Evolutionary conservation across 306 rosid genomes (phyloP).

Genomic region (Hippophae tibetana): DNA sequence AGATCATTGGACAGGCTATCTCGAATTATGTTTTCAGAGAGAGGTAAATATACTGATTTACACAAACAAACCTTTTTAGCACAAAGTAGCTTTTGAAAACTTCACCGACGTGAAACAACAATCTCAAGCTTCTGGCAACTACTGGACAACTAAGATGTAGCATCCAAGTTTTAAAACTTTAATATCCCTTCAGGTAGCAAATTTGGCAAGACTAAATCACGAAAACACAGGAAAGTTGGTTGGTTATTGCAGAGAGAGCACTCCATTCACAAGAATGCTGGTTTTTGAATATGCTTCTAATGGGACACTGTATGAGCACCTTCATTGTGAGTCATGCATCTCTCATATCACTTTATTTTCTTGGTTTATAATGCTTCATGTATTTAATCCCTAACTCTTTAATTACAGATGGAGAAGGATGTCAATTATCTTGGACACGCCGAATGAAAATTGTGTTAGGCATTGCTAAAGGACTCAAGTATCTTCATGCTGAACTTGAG

Average conservation of each 20-base stretch:
- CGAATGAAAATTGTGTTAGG: conserved; percentile 79
- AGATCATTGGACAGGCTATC: conserved; percentile 81
- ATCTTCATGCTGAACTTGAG: conserved; percentile 76
- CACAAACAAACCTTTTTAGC: neutral
- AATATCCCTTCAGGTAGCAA: conserved; percentile 57
- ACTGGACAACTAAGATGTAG: neutral
- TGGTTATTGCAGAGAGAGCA: conserved; percentile 79
- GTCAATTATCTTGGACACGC: conserved; percentile 65
- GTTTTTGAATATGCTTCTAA: too few relatives aligned
- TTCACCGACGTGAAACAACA: neutral
- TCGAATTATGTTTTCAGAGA: conserved; percentile 83
- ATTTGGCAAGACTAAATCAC: conserved; percentile 71
- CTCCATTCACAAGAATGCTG: conserved; percentile 82
- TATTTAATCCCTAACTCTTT: too few relatives aligned
- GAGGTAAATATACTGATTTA: conserved; percentile 40
- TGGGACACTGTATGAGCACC: too few relatives aligned
- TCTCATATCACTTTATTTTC: too few relatives aligned
- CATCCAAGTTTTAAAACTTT: conserved; percentile 10
- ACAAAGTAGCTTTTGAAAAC: conserved; percentile 14
- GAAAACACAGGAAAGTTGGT: conserved; percentile 73
- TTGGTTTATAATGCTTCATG: too few relatives aligned
- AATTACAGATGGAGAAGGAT: too few relatives aligned
- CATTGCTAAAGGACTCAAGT: conserved; percentile 81
- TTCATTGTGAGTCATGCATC: too few relatives aligned
- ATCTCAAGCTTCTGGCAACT: neutral